Evolutionary conservation across 306 rosid genomes (phyloP).

Genomic region (Argentina anserina): DNA sequence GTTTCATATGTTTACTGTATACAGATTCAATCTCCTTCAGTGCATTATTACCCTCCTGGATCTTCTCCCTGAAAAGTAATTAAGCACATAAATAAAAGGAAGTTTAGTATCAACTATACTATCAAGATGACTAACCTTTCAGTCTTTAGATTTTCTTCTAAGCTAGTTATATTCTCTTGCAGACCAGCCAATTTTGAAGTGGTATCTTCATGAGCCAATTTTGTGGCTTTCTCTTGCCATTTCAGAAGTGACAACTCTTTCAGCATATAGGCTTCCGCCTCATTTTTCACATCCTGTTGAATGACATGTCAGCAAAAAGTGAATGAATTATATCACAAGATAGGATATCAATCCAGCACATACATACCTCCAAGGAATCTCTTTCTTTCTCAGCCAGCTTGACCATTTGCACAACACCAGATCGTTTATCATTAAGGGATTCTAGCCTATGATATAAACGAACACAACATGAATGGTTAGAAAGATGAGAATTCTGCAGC

Average conservation of each 20-base stretch:
- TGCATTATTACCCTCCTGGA: conserved; percentile 53
- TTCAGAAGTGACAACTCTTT: conserved; percentile 82
- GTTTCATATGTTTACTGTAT: conserved; percentile 54
- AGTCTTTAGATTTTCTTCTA: conserved; percentile 68
- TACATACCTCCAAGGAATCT: conserved; percentile 79
- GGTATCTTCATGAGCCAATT: conserved; percentile 75
- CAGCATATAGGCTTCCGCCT: conserved; percentile 88
- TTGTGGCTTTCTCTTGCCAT: conserved; percentile 91
- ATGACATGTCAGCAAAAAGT: conserved; percentile 17
- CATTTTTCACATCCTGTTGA: conserved; percentile 85
- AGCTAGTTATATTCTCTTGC: conserved; percentile 39
- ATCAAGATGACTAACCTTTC: conserved; percentile 52
- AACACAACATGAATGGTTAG: neutral
- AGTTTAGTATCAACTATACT: conserved; percentile 8
- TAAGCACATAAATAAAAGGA: conserved; percentile 3
- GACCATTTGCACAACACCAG: conserved; percentile 97
- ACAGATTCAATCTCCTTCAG: conserved; percentile 77
- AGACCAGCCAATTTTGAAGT: conserved; percentile 49
- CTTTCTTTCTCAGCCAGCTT: conserved; percentile 97
- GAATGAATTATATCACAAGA: conserved; percentile 9
- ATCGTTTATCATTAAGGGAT: conserved; percentile 74
- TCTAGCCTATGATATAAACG: conserved; percentile 61
- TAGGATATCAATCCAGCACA: conserved; percentile 5
- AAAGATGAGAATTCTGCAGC: neutral
- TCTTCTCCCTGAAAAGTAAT: conserved; percentile 59